phyloP scores from a whole-genome alignment of 495 filamentous ascomycete species.

The Echria macrotheca region DNA sequence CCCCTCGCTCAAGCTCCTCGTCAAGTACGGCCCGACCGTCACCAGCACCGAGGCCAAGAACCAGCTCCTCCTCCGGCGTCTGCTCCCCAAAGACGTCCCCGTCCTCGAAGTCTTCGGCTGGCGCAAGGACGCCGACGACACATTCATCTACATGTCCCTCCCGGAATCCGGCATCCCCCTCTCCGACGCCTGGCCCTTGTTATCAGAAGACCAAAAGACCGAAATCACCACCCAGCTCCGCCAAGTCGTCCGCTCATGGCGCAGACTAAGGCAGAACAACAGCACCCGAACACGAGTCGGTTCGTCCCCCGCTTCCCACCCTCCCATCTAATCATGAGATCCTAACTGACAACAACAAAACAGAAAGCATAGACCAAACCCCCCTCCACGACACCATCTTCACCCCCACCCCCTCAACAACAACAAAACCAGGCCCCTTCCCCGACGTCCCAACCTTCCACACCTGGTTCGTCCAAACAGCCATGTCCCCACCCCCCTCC shows the following conservation, averaged over 20 bases:
- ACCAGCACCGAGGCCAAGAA: slow-evolving; percentile 12
- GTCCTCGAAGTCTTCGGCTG: slow-evolving; percentile 23
- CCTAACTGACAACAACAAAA: not conserved
- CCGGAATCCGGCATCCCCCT: slow-evolving; percentile 23
- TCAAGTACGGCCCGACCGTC: slow-evolving; percentile 13
- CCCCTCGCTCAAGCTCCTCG: slow-evolving; percentile 7
- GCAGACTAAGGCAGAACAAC: slow-evolving; percentile 25
- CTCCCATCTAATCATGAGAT: not conserved
- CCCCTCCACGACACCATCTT: slow-evolving; percentile 17
- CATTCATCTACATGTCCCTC: slow-evolving; percentile 26
- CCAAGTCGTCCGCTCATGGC: slow-evolving; percentile 21
- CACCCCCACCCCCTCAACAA: slow-evolving; percentile 7
- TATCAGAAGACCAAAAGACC: slow-evolving; percentile 20
- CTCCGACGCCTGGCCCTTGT: slow-evolving; percentile 22
- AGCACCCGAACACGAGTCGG: not conserved
- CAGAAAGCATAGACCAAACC: slow-evolving; percentile 23
- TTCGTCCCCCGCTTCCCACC: not conserved
- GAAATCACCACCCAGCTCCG: slow-evolving; percentile 27
- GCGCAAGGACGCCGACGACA: slow-evolving; percentile 18
- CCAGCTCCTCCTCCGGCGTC: not conserved
- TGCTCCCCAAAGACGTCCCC: not conserved
- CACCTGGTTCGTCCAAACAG: slow-evolving; percentile 17
- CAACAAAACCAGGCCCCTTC: slow-evolving; percentile 13
- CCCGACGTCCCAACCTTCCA: slow-evolving; percentile 15
- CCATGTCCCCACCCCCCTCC: slow-evolving; percentile 5